phyloP scores from a whole-genome alignment of 2,329 filamentous ascomycete genomes.

The Trichoderma simmonsii region DNA sequence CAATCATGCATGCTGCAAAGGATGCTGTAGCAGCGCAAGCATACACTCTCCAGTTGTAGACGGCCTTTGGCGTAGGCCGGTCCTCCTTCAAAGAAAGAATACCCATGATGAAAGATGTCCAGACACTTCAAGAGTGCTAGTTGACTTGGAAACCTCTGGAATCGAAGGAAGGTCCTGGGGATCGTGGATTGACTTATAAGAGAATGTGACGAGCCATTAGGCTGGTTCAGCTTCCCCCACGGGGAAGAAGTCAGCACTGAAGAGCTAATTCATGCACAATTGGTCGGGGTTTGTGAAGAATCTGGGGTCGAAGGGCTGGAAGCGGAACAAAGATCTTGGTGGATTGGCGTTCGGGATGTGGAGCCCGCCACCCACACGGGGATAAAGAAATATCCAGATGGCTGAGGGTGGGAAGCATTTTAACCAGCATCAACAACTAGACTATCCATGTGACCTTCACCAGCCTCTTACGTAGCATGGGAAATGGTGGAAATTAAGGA shows the following conservation, averaged over 20 bases:
- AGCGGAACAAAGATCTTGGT: conserved; percentile 1
- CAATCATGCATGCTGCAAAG: conserved; percentile 14
- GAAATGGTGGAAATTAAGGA: neutral
- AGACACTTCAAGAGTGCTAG: neutral
- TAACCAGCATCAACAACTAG: neutral
- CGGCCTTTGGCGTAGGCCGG: conserved; percentile 11
- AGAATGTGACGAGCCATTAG: neutral
- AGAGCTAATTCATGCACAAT: neutral
- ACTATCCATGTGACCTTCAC: neutral
- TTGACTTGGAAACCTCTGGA: neutral
- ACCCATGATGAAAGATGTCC: neutral
- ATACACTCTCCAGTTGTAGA: conserved; percentile 14
- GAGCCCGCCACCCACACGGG: conserved; percentile 3
- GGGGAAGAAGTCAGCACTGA: conserved; percentile 5
- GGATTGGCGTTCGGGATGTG: neutral
- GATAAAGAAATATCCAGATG: conserved; percentile 13
- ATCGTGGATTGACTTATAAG: conserved; percentile 6
- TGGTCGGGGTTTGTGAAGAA: neutral
- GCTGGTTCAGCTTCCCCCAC: neutral
- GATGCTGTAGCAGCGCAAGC: conserved; percentile 12
- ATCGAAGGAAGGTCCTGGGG: neutral
- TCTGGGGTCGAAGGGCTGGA: neutral
- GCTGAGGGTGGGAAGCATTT: neutral
- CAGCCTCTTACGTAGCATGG: conserved; percentile 4
- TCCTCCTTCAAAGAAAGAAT: conserved; percentile 10